Evolutionary conservation across 1,139 yeast species (phyloP), one percentile per base, ranked within the genome.

Genomic region (Geotrichum restrictum): DNA sequence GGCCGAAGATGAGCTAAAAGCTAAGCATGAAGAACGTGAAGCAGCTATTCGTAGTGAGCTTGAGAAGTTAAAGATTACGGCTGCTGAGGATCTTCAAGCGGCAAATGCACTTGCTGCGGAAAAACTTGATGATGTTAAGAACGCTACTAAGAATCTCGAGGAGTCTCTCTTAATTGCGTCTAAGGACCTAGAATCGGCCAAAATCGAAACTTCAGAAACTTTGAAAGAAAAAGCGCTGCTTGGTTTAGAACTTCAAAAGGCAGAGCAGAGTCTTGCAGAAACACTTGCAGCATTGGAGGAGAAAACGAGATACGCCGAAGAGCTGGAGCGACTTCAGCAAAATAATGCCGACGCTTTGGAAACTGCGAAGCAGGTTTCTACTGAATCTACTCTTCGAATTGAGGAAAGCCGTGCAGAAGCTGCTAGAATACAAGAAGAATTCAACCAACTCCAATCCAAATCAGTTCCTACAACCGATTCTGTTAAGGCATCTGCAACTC

Each of bases 341-440:
- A 14, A 13, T 19, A 18, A 34, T 24, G 27, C 16, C 11, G 33
- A 34, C 22, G n/a, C 45, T 13, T 31, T 33, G 40, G 27, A 48
- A 13, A 21, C 42, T n/a, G 47, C 50, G 24, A 42, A 48, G 24
- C 45, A 50, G 18, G 52, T 48, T 7, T 41, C 44, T 11, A 49
- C 45, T 2, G 48, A 36, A 29, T 49, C 45, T 2, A 40, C 45
- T 22, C 49, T 51, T 6, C 48, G 42, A 6, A 44, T 53, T 14
- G 50, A 53, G 5, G 45, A 42, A 43, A 36, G 37, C 34, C 8
- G 38, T 8, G 38, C 48, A 2, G 51, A 48, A 19, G 34, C 37
- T 27, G 43, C 47, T 32, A 43, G 43, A 4, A 36, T 37, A n/a
- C 27, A 48, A 34, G 14, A 27, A 5, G 48, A 48, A 33, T 37